These are phyloP conservation scores for Cardiospermum halicacabum DNA, from an alignment of 345 rosid genomes.

Conservation along the genomic window DNA sequence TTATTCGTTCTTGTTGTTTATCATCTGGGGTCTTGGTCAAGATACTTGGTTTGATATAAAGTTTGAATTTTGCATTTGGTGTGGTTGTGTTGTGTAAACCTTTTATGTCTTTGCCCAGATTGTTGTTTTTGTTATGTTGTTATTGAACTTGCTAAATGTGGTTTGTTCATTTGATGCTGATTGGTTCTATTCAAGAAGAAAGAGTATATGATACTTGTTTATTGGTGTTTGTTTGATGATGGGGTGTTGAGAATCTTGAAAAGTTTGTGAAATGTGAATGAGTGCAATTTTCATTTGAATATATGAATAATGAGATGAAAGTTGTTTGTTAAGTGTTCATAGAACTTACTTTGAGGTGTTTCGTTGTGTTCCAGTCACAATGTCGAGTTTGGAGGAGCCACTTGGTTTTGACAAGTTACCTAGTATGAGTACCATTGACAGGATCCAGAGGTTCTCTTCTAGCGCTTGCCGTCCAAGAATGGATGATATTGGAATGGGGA, in stretches of 20 bases:
- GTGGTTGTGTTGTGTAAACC: neutral
- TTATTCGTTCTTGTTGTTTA: neutral
- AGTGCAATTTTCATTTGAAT: conserved; percentile 20
- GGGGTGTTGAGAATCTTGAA: neutral
- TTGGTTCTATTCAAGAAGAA: neutral
- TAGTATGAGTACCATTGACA: conserved; percentile 77
- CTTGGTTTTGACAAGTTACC: conserved; percentile 86
- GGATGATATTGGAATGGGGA: conserved; percentile 74
- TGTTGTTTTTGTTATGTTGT: neutral
- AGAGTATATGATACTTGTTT: neutral
- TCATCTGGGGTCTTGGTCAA: neutral
- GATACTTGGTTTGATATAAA: conserved; percentile 3
- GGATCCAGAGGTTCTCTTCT: conserved; percentile 85
- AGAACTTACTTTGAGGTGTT: conserved; percentile 25
- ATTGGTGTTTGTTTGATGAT: neutral
- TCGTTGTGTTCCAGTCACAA: conserved; percentile 46
- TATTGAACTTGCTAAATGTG: neutral
- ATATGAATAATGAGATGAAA: conserved; percentile 22
- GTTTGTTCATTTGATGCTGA: neutral
- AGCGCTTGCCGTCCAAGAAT: conserved; percentile 70
- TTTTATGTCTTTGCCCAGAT: neutral
- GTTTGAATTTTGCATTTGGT: neutral
- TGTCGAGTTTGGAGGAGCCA: conserved; percentile 98
- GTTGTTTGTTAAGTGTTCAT: conserved; percentile 16
- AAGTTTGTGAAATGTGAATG: neutral